These are phyloP conservation scores for Sporothrix curviconia DNA, from an alignment of 2,329 filamentous ascomycete species.

Conservation along the genomic window DNA sequence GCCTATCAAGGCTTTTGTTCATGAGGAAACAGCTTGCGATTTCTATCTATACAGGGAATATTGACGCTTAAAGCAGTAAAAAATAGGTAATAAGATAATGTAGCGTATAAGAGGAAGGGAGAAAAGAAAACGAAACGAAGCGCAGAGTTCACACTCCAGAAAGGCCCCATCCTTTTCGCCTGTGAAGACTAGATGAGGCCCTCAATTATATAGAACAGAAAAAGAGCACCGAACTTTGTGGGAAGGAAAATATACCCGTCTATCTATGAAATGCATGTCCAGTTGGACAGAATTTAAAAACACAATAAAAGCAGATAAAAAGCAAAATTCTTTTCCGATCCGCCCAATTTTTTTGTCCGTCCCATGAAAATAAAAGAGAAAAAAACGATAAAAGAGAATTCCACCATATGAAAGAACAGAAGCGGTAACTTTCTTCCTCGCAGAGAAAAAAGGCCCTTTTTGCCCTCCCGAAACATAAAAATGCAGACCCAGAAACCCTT, in stretches of 20 bases:
- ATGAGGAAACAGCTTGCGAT: no score
- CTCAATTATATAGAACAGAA: not conserved
- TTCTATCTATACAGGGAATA: not conserved
- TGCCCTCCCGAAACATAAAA: no score
- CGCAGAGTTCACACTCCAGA: not conserved
- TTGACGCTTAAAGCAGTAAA: not conserved
- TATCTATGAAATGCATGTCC: slow-evolving; percentile 16
- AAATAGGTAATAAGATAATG: not conserved
- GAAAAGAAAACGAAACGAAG: not conserved
- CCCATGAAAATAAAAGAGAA: not conserved
- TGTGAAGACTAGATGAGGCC: not conserved
- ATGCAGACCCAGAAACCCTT: not conserved
- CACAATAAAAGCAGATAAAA: not conserved
- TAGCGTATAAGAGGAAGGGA: not conserved
- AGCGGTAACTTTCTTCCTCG: no score
- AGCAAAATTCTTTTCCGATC: slow-evolving; percentile 15
- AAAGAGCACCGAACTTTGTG: not conserved
- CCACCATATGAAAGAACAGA: not conserved
- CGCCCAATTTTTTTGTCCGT: slow-evolving; percentile 13
- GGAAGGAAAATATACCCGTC: slow-evolving; percentile 3
- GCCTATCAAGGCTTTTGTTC: no score
- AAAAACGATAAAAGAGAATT: not conserved
- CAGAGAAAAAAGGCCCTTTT: not conserved
- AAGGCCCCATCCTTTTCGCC: not conserved
- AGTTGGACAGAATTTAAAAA: not conserved